Evolutionary conservation across 345 rosid species (phyloP).

Genomic region (Salix exigua): DNA sequence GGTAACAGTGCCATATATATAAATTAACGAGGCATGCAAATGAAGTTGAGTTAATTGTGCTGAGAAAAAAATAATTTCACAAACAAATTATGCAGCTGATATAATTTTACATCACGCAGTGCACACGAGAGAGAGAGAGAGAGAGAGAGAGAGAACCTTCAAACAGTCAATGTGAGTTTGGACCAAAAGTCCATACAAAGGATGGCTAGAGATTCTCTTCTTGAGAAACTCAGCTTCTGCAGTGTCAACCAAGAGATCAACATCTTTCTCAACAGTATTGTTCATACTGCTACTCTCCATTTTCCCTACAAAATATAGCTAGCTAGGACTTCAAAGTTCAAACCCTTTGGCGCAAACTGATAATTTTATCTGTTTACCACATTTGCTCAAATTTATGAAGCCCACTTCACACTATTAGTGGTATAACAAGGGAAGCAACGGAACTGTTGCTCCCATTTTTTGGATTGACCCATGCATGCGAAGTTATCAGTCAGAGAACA

Average conservation of each 20-base stretch:
- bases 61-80: neutral
- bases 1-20: too few relatives aligned
- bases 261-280: neutral
- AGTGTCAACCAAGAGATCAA: neutral
- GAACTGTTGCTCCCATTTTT: slow-evolving; percentile 9
- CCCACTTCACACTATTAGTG: neutral
- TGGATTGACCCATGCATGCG: slow-evolving; percentile 45
- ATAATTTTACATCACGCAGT: neutral
- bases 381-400: neutral
- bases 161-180: slow-evolving; percentile 48
- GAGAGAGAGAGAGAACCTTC: slow-evolving; percentile 35
- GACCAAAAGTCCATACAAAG: slow-evolving; percentile 44
- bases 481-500: slow-evolving; percentile 23
- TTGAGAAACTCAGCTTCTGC: slow-evolving; percentile 31
- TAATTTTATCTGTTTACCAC: neutral
- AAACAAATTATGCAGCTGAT: neutral
- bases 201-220: slow-evolving; percentile 50
- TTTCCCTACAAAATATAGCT: neutral
- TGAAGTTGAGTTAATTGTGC: too few relatives aligned
- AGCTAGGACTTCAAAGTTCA: neutral
- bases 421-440: neutral
- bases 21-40: too few relatives aligned
- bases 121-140: neutral
- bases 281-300: neutral
- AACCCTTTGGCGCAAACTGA: neutral